A percentile compares a stretch with the other conserved stretches of the same genome.
phyloP scores from a whole-genome alignment of 2,329 filamentous ascomycete genomes.

The Saccharata proteae region DNA sequence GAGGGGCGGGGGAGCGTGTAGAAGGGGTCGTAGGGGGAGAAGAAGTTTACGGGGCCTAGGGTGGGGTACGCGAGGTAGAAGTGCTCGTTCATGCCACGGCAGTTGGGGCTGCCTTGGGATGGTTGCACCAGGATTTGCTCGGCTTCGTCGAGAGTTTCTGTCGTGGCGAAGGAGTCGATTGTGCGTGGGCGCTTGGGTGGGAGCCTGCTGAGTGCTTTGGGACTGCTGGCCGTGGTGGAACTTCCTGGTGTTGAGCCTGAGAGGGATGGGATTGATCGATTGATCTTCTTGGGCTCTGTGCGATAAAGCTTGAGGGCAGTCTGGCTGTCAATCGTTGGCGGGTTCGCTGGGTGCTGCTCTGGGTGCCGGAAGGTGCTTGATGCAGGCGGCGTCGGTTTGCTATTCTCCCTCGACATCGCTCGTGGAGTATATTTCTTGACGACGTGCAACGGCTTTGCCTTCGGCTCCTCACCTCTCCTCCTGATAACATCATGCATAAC shows the following conservation, averaged over 20 bases:
- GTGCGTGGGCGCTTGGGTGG: background rate
- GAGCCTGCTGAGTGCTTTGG: too few relatives aligned
- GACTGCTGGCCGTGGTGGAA: too few relatives aligned
- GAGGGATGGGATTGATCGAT: background rate
- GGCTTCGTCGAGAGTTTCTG: background rate
- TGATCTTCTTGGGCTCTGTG: background rate
- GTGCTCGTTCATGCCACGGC: too few relatives aligned
- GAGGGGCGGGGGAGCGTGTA: conserved; percentile 21
- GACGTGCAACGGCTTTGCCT: conserved; percentile 4
- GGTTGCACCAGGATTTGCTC: conserved; percentile 3
- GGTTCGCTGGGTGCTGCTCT: background rate
- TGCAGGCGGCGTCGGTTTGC: background rate
- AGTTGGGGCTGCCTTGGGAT: background rate
- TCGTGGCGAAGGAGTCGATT: background rate
- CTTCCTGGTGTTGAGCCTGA: too few relatives aligned
- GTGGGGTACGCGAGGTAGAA: too few relatives aligned
- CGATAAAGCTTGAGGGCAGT: background rate
- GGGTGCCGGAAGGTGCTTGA: background rate
- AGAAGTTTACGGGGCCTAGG: conserved; percentile 4
- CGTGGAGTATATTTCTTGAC: conserved; percentile 3
- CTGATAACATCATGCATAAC: conserved; percentile 23
- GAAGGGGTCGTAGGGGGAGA: conserved; percentile 19
- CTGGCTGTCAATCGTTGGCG: background rate
- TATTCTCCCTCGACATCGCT: background rate
- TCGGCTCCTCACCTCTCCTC: conserved; percentile 12